Percentiles rank a stretch among this genome's conserved stretches.
phyloP scores from a whole-genome alignment of 2,329 filamentous ascomycete species.

The Elsinoe batatas region DNA sequence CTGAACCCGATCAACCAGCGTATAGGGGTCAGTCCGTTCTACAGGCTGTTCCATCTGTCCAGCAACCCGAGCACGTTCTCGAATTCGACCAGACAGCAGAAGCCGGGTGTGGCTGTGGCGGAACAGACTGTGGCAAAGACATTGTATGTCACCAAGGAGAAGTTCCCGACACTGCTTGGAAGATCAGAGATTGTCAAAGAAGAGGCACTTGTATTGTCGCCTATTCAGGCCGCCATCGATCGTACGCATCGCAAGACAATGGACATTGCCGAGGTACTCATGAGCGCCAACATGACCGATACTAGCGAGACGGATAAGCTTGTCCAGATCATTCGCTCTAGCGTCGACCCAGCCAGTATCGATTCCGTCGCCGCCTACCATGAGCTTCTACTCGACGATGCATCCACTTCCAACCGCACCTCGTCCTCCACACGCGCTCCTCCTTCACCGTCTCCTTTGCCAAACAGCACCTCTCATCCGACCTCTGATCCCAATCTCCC shows the following conservation, averaged over 20 bases:
- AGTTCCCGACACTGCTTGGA: slow-evolving; percentile 83
- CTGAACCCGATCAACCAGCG: slow-evolving; percentile 78
- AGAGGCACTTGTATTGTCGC: slow-evolving; percentile 56
- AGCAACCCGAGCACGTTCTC: slow-evolving; percentile 71
- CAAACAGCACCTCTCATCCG: slow-evolving; percentile 24
- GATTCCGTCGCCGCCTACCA: slow-evolving; percentile 71
- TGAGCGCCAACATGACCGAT: slow-evolving; percentile 55
- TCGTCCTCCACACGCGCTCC: slow-evolving; percentile 14
- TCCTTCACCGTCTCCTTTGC: slow-evolving; percentile 31
- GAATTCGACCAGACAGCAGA: slow-evolving; percentile 60
- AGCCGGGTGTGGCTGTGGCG: slow-evolving; percentile 49
- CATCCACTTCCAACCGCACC: neutral
- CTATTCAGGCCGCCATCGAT: slow-evolving; percentile 82
- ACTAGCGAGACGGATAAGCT: slow-evolving; percentile 53
- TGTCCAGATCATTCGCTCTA: slow-evolving; percentile 65
- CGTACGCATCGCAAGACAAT: slow-evolving; percentile 83
- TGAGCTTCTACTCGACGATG: slow-evolving; percentile 52
- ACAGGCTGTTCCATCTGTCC: slow-evolving; percentile 77
- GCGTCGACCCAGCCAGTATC: slow-evolving; percentile 64
- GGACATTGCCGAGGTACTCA: slow-evolving; percentile 69
- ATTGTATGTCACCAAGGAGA: slow-evolving; percentile 70
- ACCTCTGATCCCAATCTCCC: slow-evolving; percentile 17
- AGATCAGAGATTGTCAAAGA: slow-evolving; percentile 72
- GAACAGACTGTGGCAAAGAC: slow-evolving; percentile 77
- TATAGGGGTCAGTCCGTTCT: slow-evolving; percentile 68